A percentile compares a stretch with the other conserved stretches of the same genome.
phyloP scores from a whole-genome alignment of 371 early-diverging fungal genomes.

The Quaeritorhiza haematococci region DNA sequence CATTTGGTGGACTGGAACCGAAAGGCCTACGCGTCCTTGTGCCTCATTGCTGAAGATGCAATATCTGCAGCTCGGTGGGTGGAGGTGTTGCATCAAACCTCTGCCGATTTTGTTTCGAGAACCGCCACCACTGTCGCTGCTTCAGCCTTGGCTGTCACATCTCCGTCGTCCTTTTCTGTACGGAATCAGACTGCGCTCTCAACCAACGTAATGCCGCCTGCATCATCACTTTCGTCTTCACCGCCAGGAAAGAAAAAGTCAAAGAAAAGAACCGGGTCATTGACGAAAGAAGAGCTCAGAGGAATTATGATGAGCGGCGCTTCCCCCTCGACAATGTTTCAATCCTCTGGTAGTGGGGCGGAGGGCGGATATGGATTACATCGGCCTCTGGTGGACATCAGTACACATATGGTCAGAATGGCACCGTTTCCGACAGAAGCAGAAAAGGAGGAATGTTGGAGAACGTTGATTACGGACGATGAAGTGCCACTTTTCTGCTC shows the following conservation, averaged over 20 bases:
- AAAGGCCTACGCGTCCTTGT: background rate
- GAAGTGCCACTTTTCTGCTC: background rate
- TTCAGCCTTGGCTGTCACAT: too few species aligned
- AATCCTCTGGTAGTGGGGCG: background rate
- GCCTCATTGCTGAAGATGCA: background rate
- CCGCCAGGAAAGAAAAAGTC: too few species aligned
- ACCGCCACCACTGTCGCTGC: too few species aligned
- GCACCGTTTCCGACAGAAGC: background rate
- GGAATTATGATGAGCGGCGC: background rate
- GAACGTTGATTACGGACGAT: background rate
- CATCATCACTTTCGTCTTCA: too few species aligned
- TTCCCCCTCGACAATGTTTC: background rate
- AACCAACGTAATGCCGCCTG: too few species aligned
- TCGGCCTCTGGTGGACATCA: background rate
- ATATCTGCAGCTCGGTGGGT: background rate
- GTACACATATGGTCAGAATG: background rate
- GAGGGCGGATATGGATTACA: too few species aligned
- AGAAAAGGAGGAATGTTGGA: background rate
- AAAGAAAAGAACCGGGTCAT: too few species aligned
- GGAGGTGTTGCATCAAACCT: background rate
- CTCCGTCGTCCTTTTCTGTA: too few species aligned
- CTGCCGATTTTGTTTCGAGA: background rate
- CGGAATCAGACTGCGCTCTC: too few species aligned
- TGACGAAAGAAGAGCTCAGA: background rate
- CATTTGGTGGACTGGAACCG: background rate